phyloP scores from a whole-genome alignment of 306 rosid species.

The Hippophae rhamnoides region DNA sequence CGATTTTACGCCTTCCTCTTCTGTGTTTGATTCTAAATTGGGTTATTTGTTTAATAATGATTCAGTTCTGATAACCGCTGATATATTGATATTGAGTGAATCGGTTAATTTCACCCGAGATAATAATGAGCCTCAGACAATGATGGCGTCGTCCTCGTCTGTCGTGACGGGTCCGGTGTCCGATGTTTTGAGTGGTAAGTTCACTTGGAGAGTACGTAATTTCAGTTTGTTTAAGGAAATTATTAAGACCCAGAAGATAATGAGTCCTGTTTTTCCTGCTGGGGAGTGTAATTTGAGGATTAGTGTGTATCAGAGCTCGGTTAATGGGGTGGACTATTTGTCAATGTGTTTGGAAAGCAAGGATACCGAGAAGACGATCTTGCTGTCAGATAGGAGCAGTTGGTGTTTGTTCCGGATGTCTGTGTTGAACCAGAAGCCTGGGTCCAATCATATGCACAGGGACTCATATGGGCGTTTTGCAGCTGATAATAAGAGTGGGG shows the following conservation, averaged over 20 bases:
- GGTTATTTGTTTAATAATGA: conserved; percentile 63
- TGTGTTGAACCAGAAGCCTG: conserved; percentile 85
- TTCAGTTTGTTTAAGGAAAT: conserved; percentile 85
- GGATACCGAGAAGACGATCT: conserved; percentile 80
- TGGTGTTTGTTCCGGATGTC: conserved; percentile 99
- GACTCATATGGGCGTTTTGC: conserved; percentile 97
- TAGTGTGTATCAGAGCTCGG: conserved; percentile 96
- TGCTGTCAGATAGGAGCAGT: conserved; percentile 90
- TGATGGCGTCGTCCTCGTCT: conserved; percentile 32
- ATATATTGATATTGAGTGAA: conserved; percentile 76
- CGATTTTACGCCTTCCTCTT: conserved; percentile 83
- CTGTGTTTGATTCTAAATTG: conserved; percentile 79
- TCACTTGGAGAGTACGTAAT: conserved; percentile 98
- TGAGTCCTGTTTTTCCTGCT: conserved; percentile 96
- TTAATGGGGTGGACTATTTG: conserved; percentile 75
- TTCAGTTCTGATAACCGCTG: conserved; percentile 85
- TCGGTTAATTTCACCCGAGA: conserved; percentile 83
- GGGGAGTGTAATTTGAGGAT: conserved; percentile 99
- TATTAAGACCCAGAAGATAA: conserved; percentile 94
- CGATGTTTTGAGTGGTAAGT: conserved; percentile 84
- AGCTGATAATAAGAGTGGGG: conserved; percentile 95
- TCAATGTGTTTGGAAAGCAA: conserved; percentile 99
- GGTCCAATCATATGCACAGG: conserved; percentile 89
- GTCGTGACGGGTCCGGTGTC: conserved; percentile 57
- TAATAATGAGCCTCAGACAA: conserved; percentile 52